phyloP scores from a whole-genome alignment of 75 land plant species.

The Ceratopteris richardii region DNA sequence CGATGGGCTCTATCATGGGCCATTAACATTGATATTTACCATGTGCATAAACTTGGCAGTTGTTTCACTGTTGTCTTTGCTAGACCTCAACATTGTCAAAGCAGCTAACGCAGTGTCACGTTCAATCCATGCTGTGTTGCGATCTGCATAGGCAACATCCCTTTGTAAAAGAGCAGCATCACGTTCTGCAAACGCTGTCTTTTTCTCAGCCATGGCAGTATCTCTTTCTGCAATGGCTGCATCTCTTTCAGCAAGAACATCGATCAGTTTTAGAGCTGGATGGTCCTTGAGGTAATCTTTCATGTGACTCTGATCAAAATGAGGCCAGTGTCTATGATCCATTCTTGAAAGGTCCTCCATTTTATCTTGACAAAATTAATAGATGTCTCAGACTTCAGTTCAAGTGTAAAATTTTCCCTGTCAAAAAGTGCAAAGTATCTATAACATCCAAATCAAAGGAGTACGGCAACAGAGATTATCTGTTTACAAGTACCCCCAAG shows the following conservation, averaged over 20 bases:
- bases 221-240: conserved; percentile 52
- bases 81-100: conserved; percentile 3
- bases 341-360: neutral
- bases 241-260: conserved; percentile 53
- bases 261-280: conserved; percentile 18
- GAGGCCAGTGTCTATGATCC: neutral
- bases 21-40: neutral
- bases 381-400: too few species aligned
- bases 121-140: conserved; percentile 37
- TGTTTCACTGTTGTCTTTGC: neutral
- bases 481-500: too few species aligned
- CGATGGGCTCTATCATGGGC: too few species aligned
- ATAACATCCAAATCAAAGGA: too few species aligned
- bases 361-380: too few species aligned
- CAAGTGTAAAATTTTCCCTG: too few species aligned
- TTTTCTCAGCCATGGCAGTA: conserved; percentile 45
- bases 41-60: neutral
- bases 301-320: neutral
- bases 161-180: conserved; percentile 53
- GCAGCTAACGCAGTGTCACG: conserved; percentile 47
- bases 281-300: conserved; percentile 19
- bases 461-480: too few species aligned
- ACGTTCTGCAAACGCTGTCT: conserved; percentile 41
- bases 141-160: conserved; percentile 52
- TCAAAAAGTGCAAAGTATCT: too few species aligned